Evolutionary conservation across 768 basidiomycete genomes (phyloP).

Genomic region (Suillus americanus): DNA sequence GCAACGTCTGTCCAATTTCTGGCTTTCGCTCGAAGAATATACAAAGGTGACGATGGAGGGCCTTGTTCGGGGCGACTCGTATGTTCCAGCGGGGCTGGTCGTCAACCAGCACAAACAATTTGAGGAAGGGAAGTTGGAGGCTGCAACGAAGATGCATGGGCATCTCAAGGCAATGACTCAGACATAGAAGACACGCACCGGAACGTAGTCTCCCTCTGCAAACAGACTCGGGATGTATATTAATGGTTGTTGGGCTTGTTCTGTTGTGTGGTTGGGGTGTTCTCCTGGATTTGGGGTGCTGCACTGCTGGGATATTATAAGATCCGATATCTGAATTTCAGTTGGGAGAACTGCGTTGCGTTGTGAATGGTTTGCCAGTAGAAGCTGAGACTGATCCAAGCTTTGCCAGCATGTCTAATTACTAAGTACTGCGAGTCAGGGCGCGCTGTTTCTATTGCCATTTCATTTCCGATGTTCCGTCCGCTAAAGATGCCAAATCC

Average conservation of each 20-base stretch:
- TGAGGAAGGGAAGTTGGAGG: slow-evolving; percentile 31
- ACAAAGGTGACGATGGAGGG: slow-evolving; percentile 39
- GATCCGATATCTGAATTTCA: no score
- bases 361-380: background rate
- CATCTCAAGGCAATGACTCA: background rate
- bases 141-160: background rate
- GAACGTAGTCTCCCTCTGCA: background rate
- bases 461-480: background rate
- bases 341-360: background rate
- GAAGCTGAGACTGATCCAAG: background rate
- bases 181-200: background rate
- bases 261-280: background rate
- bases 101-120: slow-evolving; percentile 20
- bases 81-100: slow-evolving; percentile 27
- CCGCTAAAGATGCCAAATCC: background rate
- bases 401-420: background rate
- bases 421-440: background rate
- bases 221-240: background rate
- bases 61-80: slow-evolving; percentile 34
- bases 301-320: background rate
- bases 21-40: slow-evolving; percentile 56
- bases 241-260: no score
- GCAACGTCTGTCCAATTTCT: slow-evolving; percentile 46
- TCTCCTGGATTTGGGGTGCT: background rate
- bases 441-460: background rate